These are phyloP conservation scores for Leccinum uliginosum DNA, from an alignment of 768 basidiomycete species.

Conservation along the genomic window DNA sequence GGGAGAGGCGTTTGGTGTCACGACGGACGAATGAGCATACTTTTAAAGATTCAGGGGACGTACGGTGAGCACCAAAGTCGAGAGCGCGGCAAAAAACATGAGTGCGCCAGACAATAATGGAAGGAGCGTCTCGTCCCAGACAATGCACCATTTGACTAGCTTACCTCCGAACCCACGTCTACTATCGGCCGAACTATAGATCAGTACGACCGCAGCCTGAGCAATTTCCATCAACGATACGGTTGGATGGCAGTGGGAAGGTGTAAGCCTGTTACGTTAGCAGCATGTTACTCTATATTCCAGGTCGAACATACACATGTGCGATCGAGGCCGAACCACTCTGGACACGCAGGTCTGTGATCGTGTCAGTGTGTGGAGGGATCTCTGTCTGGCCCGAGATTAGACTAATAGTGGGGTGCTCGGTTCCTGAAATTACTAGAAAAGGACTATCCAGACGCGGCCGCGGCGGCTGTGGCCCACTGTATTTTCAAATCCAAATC, in stretches of 20 bases:
- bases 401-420: no score
- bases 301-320: background rate
- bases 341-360: background rate
- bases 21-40: background rate
- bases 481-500: no score
- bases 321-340: background rate
- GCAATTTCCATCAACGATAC: no score
- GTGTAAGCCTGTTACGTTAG: no score
- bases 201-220: background rate
- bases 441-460: background rate
- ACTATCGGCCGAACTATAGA: background rate
- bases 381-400: no score
- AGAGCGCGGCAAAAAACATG: constrained; percentile 22
- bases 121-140: background rate
- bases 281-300: background rate
- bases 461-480: no score
- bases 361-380: no score
- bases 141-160: background rate
- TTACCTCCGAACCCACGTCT: constrained; percentile 21
- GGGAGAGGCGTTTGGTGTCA: background rate
- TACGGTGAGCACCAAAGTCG: constrained; percentile 20
- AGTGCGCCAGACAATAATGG: constrained; percentile 9
- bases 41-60: background rate
- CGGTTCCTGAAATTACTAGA: constrained; percentile 7
- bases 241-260: no score